Conservation (phyloP, 495 filamentous ascomycete species). For the Hypoxylon crocopeplum region DNA sequence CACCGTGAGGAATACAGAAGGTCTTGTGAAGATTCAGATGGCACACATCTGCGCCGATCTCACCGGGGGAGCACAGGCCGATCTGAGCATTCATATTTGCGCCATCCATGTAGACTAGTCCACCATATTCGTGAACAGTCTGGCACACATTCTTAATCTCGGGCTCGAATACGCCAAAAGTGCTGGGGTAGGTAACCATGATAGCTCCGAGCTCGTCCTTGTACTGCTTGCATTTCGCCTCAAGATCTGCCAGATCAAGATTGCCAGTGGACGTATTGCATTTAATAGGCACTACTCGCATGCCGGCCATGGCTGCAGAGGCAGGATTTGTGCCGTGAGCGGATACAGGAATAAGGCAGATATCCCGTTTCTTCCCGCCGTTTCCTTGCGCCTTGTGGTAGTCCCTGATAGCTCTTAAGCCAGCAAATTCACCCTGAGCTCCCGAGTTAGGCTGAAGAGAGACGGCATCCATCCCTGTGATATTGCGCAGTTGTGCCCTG, state of each 20-base stretch:
- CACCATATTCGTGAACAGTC: conserved; percentile 86
- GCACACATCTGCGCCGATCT: conserved; percentile 97
- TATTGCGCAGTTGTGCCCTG: conserved; percentile 76
- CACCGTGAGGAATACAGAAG: conserved; percentile 98
- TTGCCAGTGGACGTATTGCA: conserved; percentile 90
- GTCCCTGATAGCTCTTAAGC: conserved; percentile 89
- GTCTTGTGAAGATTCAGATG: conserved; percentile 99
- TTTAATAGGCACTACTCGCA: conserved; percentile 94
- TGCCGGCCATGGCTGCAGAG: conserved; percentile 95
- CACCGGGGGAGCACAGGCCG: conserved; percentile 93
- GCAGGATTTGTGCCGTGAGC: conserved; percentile 98
- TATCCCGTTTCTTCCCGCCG: conserved; percentile 71
- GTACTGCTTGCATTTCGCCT: conserved; percentile 87
- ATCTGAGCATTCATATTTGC: conserved; percentile 99
- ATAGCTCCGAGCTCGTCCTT: conserved; percentile 87
- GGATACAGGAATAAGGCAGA: conserved; percentile 95
- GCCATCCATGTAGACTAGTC: conserved; percentile 99
- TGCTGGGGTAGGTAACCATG: conserved; percentile 99
- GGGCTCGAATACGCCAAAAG: conserved; percentile 96
- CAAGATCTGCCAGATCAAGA: conserved; percentile 85
- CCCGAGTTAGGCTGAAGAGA: conserved; percentile 97
- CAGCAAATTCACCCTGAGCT: conserved; percentile 95
- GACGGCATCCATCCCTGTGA: conserved; percentile 90
- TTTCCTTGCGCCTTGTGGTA: conserved; percentile 72
- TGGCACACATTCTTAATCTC: conserved; percentile 85